phyloP scores from a whole-genome alignment of 352 stramenopile species.

The Achlya hypogyna region DNA sequence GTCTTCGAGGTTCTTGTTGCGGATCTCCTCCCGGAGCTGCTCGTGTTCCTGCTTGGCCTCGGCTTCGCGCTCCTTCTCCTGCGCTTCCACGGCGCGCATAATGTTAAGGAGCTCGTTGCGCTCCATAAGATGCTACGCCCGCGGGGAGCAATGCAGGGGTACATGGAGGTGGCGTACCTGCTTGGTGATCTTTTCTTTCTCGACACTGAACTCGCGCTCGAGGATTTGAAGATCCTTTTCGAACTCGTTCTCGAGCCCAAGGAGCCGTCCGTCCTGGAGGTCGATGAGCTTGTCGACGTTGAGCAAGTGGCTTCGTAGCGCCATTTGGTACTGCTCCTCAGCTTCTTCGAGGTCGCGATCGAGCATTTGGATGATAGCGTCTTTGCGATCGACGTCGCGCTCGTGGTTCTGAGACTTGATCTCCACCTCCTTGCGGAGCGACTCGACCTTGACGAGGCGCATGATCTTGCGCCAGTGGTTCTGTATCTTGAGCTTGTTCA shows the following conservation, averaged over 20 bases:
- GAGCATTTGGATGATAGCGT: slow-evolving; percentile 93
- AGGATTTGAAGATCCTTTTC: slow-evolving; percentile 77
- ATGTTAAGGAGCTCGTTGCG: slow-evolving; percentile 74
- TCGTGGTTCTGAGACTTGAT: slow-evolving; percentile 91
- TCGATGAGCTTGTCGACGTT: slow-evolving; percentile 90
- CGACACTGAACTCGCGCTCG: slow-evolving; percentile 74
- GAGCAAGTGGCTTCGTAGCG: slow-evolving; percentile 77
- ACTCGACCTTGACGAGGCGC: slow-evolving; percentile 89
- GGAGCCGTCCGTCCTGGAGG: slow-evolving; percentile 79
- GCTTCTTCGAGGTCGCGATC: slow-evolving; percentile 89
- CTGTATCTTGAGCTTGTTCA: slow-evolving; percentile 90
- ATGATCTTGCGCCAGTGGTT: slow-evolving; percentile 95
- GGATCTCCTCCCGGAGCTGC: slow-evolving; percentile 87
- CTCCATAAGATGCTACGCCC: slow-evolving; percentile 63
- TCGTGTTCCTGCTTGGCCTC: slow-evolving; percentile 78
- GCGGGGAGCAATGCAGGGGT: background rate
- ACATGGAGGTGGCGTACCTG: slow-evolving; percentile 21
- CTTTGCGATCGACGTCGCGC: slow-evolving; percentile 91
- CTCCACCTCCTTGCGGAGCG: slow-evolving; percentile 88
- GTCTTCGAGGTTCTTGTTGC: slow-evolving; percentile 92
- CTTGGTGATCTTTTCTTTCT: slow-evolving; percentile 70
- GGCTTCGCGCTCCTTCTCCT: slow-evolving; percentile 70
- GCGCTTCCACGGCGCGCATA: slow-evolving; percentile 76
- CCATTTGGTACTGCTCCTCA: slow-evolving; percentile 91
- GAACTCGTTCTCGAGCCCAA: slow-evolving; percentile 87